Percentiles rank a stretch among this genome's conserved stretches.
Evolutionary conservation across 2,329 filamentous ascomycete species (phyloP).

Genomic region (Ceratocystis papillata): DNA sequence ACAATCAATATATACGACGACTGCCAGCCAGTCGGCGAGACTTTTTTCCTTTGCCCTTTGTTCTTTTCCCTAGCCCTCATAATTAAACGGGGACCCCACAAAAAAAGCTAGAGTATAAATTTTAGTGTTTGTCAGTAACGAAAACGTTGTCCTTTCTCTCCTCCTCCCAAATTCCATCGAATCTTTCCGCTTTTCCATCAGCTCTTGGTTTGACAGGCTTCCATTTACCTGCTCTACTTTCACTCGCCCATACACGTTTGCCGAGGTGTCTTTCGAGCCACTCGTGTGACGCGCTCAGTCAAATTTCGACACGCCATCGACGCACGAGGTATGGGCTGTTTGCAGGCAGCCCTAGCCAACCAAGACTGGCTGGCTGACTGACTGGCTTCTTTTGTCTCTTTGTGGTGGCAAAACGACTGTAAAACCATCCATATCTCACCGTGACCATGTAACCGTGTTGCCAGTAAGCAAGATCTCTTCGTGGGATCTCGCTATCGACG

Average conservation of each 20-base stretch:
- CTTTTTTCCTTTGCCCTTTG: too few species aligned
- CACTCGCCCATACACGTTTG: neutral
- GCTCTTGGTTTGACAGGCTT: conserved; percentile 19
- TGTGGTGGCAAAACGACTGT: neutral
- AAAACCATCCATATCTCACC: neutral
- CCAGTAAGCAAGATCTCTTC: conserved; percentile 22
- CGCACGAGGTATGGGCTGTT: neutral
- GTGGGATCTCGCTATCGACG: conserved; percentile 37
- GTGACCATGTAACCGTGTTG: conserved; percentile 24
- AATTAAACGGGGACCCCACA: neutral
- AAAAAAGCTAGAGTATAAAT: conserved; percentile 3
- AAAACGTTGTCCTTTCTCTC: neutral
- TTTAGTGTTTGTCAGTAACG: neutral
- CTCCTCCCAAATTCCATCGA: neutral
- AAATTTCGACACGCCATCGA: conserved; percentile 1
- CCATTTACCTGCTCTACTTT: neutral
- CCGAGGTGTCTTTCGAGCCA: neutral
- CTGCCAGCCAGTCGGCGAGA: neutral
- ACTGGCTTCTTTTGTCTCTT: neutral
- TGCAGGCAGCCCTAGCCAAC: neutral
- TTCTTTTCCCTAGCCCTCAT: neutral
- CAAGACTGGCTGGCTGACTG: neutral
- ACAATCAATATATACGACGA: neutral
- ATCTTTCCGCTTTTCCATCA: neutral
- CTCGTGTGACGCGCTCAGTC: neutral